Evolutionary conservation across 2,329 filamentous ascomycete species (phyloP).

Genomic region (Fusarium pseudonygamai): DNA sequence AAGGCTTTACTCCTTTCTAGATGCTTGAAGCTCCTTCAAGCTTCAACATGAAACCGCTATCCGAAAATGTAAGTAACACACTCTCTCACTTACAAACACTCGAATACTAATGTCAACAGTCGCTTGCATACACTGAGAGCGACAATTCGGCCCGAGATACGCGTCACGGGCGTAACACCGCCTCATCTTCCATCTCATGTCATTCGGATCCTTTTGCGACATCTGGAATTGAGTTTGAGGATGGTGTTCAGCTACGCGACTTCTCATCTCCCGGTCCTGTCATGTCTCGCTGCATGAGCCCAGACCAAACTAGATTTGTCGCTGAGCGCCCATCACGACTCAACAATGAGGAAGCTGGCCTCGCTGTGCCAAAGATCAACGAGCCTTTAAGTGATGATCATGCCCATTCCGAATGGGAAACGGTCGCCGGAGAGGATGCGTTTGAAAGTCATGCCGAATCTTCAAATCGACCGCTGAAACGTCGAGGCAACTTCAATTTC

Average conservation of each 20-base stretch:
- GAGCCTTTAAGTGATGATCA: slow-evolving; percentile 28
- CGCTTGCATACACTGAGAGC: slow-evolving; percentile 28
- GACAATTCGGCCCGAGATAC: slow-evolving; percentile 35
- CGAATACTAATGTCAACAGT: slow-evolving; percentile 22
- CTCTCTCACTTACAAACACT: not conserved
- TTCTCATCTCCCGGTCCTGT: slow-evolving; percentile 15
- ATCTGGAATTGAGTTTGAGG: slow-evolving; percentile 9
- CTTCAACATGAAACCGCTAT: slow-evolving; percentile 23
- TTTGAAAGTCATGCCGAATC: slow-evolving; percentile 14
- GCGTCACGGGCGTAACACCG: slow-evolving; percentile 26
- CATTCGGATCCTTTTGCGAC: slow-evolving; percentile 21
- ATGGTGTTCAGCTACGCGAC: slow-evolving; percentile 13
- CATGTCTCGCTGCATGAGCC: slow-evolving; percentile 1
- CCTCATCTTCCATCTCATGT: slow-evolving; percentile 22
- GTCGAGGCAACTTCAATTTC: slow-evolving; percentile 30
- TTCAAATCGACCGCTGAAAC: slow-evolving; percentile 8
- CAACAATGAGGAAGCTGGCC: not conserved
- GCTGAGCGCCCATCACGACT: slow-evolving; percentile 22
- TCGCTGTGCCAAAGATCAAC: not conserved
- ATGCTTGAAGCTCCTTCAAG: not conserved
- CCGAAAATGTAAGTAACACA: slow-evolving; percentile 17
- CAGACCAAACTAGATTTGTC: slow-evolving; percentile 26
- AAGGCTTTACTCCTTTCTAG: not conserved
- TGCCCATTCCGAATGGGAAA: slow-evolving; percentile 46
- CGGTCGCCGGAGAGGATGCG: slow-evolving; percentile 42